Evolutionary conservation across 179 eudicot genomes (phyloP), one percentile per base, ranked within the genome.

Genomic region (Gypsophila paniculata): DNA sequence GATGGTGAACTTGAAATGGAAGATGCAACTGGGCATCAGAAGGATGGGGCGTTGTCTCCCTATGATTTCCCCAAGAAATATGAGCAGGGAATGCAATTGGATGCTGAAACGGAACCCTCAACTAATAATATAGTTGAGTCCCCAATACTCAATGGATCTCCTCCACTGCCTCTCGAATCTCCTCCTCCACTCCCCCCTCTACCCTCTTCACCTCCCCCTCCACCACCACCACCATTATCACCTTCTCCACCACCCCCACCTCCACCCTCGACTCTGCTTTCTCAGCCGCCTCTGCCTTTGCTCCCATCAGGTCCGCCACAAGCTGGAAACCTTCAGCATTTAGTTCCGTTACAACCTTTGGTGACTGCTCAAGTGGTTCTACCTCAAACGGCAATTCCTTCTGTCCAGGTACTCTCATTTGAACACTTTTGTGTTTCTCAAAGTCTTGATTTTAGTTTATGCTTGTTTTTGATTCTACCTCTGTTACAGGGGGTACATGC

Each of bases 1-100:
- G 97, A 95, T 83, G 99, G 94, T 82, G 99, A 95, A 81, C 97
- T 95, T 66, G 99, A 95, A 73, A 95, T 95, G 99, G 99, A 95
- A 89, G 96, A 92, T 85, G 90, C 88, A 64, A 88, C 90, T 59
- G 92, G 82, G 64, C 79, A 86, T 73, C 81, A 55, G 38, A 88
- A 88, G 80, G 96, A 86, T 74, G 97, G 84, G 76, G 62, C 73
- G 42, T 26, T 64, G 58, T 77, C 78, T 64, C 71, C 70, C 26
- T 76, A 70, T 74, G 78, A 65, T 60, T 67, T 78, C 6, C 54
- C 73, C 62, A 84, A 77, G 71, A 73, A 69, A 59, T 80, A 65
- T 62, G 61, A 65, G 6, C 75, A 72, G 32, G 80, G 71, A 57
- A 73, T 65, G 55, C 68, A 73, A 52, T 72, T 82, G 60, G 81